Conservation (phyloP, 2,329 filamentous ascomycete species). For the Penicillium rolfsii region DNA sequence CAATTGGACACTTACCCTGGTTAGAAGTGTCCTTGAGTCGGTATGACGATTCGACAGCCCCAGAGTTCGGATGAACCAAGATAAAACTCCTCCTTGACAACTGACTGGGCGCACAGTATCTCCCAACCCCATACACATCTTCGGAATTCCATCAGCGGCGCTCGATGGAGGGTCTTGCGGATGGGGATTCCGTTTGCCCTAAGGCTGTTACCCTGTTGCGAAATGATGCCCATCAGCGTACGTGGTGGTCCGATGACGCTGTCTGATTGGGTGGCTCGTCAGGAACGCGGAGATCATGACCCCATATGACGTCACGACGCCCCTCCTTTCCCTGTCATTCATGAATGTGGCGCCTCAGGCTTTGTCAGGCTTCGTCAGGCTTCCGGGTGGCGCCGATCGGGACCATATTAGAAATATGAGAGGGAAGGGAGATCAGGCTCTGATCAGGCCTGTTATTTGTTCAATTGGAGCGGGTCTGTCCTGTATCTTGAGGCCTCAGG, state of each 20-base stretch:
- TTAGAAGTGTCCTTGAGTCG: not conserved
- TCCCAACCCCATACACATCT: not conserved
- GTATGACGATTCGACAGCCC: not conserved
- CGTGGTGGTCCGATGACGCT: slow-evolving; percentile 5
- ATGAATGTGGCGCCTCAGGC: slow-evolving; percentile 9
- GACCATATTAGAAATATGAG: not conserved
- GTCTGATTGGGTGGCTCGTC: slow-evolving; percentile 6
- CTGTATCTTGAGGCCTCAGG: not conserved
- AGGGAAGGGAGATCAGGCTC: not conserved
- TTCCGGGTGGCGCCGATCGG: slow-evolving; percentile 11
- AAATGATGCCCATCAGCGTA: slow-evolving; percentile 3
- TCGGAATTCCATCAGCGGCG: slow-evolving; percentile 6
- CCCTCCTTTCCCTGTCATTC: not conserved
- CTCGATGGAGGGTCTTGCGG: not conserved
- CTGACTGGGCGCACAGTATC: not conserved
- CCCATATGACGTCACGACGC: slow-evolving; percentile 16
- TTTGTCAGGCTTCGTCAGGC: not conserved
- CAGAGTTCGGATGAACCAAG: not conserved
- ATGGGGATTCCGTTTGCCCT: not conserved
- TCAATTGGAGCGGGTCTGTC: not conserved
- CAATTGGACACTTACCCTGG: not conserved
- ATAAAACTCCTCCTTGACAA: not conserved
- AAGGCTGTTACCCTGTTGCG: not conserved
- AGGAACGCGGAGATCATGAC: slow-evolving; percentile 15
- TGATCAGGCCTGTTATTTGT: not conserved